Percentiles rank a stretch among this genome's conserved stretches.
phyloP scores from a whole-genome alignment of 2,329 filamentous ascomycete genomes.

The Colletotrichum cordylinicola region DNA sequence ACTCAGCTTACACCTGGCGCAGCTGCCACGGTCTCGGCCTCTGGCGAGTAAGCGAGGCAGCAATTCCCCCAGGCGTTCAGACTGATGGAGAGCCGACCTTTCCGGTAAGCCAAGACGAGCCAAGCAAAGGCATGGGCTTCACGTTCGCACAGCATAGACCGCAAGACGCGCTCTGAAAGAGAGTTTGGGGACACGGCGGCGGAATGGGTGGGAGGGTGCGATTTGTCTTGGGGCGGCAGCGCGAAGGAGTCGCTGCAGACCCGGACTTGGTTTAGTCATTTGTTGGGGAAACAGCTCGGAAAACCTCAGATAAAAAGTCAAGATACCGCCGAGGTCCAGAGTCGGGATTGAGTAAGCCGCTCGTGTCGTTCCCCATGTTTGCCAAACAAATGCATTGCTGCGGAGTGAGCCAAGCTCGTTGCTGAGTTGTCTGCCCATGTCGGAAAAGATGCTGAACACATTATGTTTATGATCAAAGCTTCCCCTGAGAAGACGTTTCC shows the following conservation, averaged over 20 bases:
- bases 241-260: background rate
- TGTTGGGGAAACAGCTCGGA: background rate
- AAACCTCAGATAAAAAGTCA: background rate
- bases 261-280: background rate
- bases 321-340: background rate
- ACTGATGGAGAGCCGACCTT: background rate
- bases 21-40: background rate
- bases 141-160: constrained; percentile 1
- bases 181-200: background rate
- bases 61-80: background rate
- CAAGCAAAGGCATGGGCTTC: background rate
- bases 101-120: background rate
- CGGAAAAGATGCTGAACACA: background rate
- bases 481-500: background rate
- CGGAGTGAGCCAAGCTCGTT: background rate
- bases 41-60: background rate
- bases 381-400: background rate
- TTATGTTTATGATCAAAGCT: background rate
- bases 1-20: background rate
- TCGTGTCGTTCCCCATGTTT: background rate
- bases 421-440: background rate
- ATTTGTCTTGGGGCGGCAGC: constrained; percentile 5
- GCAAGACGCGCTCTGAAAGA: background rate
- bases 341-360: background rate
- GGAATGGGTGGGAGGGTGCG: background rate